Conservation (phyloP, 1,139 yeast species). For the Protomyces inundatus region DNA sequence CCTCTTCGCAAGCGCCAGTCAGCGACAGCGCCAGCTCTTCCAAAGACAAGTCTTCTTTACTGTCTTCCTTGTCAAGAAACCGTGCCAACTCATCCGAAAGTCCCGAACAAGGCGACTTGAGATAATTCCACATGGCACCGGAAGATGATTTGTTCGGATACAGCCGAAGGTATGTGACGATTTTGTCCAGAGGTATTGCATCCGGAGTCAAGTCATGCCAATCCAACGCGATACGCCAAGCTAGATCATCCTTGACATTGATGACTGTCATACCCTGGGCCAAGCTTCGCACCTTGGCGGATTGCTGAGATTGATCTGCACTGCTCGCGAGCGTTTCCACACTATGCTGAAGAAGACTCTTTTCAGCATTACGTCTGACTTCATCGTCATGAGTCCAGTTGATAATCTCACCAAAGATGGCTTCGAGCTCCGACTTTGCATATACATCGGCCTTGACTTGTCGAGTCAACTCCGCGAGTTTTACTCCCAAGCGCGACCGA, state of each 20-base stretch:
- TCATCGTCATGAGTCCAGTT: slow-evolving; percentile 61
- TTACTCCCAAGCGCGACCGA: slow-evolving; percentile 35
- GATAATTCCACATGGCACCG: slow-evolving; percentile 44
- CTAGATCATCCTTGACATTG: slow-evolving; percentile 53
- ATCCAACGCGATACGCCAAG: slow-evolving; percentile 75
- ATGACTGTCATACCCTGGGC: slow-evolving; percentile 71
- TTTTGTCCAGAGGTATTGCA: slow-evolving; percentile 47
- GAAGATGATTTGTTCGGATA: slow-evolving; percentile 66
- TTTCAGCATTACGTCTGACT: slow-evolving; percentile 56
- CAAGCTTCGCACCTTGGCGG: slow-evolving; percentile 50
- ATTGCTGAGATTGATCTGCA: slow-evolving; percentile 45
- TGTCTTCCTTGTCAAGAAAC: not conserved
- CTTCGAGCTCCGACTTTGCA: slow-evolving; percentile 48
- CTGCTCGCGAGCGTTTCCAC: slow-evolving; percentile 50
- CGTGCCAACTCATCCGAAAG: not conserved
- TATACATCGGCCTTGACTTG: slow-evolving; percentile 50
- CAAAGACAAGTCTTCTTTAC: not conserved
- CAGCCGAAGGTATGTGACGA: slow-evolving; percentile 49
- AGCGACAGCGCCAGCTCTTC: slow-evolving; percentile 41
- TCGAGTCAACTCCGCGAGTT: slow-evolving; percentile 38
- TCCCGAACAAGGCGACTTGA: slow-evolving; percentile 26
- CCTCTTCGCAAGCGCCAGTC: slow-evolving; percentile 29
- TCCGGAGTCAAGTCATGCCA: slow-evolving; percentile 60
- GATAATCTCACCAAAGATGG: slow-evolving; percentile 53
- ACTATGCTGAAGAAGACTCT: slow-evolving; percentile 53